Conservation (phyloP, 768 basidiomycete species). For the Aureoboletus auriporus region DNA sequence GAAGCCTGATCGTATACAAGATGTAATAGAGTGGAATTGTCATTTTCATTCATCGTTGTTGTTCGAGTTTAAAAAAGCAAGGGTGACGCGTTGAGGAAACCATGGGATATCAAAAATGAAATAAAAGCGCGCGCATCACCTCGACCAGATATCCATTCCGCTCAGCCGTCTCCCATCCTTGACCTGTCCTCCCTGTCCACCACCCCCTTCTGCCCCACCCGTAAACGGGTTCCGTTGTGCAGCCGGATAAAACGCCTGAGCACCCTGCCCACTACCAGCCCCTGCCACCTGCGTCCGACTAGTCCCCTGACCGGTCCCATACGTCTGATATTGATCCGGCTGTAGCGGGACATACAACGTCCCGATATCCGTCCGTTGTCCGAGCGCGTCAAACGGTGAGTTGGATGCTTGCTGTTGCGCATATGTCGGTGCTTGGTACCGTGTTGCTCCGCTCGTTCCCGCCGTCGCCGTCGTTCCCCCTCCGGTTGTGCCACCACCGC, state of each 20-base stretch:
- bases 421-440: constrained; percentile 33
- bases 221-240: constrained; percentile 34
- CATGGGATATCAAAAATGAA: constrained; percentile 94
- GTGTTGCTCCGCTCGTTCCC: too few species aligned
- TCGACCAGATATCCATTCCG: constrained; percentile 72
- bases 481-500: background rate
- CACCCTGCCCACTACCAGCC: constrained; percentile 41
- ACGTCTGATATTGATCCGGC: constrained; percentile 70
- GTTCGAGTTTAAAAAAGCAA: too few species aligned
- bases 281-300: too few species aligned
- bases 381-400: constrained; percentile 56
- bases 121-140: constrained; percentile 50
- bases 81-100: too few species aligned
- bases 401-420: constrained; percentile 37
- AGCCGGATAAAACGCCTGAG: too few species aligned
- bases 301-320: constrained; percentile 31
- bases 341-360: constrained; percentile 79
- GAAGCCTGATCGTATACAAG: too few species aligned
- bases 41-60: too few species aligned
- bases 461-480: background rate
- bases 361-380: constrained; percentile 60
- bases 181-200: constrained; percentile 28
- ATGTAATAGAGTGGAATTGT: too few species aligned
- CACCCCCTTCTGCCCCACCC: constrained; percentile 31
- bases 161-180: constrained; percentile 61